Base-by-base conservation (phyloP, 768 basidiomycete genomes). In the Hypholoma sublateritium region DNA sequence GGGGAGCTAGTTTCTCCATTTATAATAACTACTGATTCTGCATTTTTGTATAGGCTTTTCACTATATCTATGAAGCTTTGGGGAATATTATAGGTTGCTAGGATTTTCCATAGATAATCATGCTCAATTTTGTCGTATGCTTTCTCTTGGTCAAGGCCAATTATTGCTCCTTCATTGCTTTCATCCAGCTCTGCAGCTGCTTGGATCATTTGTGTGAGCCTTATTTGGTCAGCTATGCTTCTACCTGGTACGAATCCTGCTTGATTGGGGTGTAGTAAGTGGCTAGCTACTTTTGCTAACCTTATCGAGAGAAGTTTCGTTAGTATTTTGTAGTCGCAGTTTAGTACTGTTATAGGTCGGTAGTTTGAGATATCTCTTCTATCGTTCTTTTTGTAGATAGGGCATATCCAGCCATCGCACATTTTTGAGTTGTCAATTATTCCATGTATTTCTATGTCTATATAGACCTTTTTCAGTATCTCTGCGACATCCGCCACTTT, bases 331-430 rank as follows among this genome's bases (percentile, higher is more conserved):
- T 74, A 74, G 64, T 74, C 71, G 1, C 62, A 53, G 59, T 74
- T 74, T 0, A 71, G 59, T 0, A 76, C 58, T 0, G 71, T 75
- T 0, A 79, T 75, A 28, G 59, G 59, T 8, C 59, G 3, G 32
- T 60, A 60, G 47, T 60, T 60, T 13, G 37, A 37, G 24, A 77
- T 74, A 0, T 71, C 55, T 0, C 37, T 52, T 6, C 42, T 50
- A 13, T 74, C 70, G 12, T 69, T 71, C 34, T 80, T 79, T 41
- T 81, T 81, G 52, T 74, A 78, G 0, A 80, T 43, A 0, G 73
- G 75, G 65, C 74, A 73, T 64, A 74, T 70, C 72, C 70, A 72
- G 0, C 77, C 78, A 5, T 65, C 47, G 0, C 68, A 21, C 49
- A 76, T 80, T 0, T 13, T 3, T 0, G 69, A 62, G 0, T 8